phyloP scores from a whole-genome alignment of 768 basidiomycete genomes.

The Gymnopilus dilepis region DNA sequence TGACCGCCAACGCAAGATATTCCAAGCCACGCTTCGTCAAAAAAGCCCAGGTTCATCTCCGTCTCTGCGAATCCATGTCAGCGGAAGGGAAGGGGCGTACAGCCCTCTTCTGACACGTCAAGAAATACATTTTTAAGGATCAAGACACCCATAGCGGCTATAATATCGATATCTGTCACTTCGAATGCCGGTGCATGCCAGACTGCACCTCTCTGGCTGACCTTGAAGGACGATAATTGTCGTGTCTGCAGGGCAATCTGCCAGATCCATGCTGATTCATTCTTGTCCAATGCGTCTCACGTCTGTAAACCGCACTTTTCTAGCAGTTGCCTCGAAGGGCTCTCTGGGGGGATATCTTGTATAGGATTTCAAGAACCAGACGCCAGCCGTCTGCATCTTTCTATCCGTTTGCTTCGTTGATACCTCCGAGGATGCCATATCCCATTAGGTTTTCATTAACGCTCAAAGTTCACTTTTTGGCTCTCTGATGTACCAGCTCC shows the following conservation, averaged over 20 bases:
- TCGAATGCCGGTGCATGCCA: no score
- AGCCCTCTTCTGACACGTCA: constrained; percentile 18
- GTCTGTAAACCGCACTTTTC: background rate
- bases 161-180: no score
- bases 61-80: no score
- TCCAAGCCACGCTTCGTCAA: constrained; percentile 40
- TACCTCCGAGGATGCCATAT: constrained; percentile 7
- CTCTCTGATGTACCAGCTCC: background rate
- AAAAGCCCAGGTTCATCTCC: constrained; percentile 51
- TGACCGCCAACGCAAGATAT: background rate
- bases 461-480: constrained; percentile 7
- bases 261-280: no score
- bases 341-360: background rate
- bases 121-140: no score
- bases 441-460: constrained; percentile 11
- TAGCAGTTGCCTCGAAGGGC: background rate
- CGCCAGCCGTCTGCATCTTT: background rate
- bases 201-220: no score
- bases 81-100: constrained; percentile 26
- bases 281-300: background rate
- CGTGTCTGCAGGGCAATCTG: no score
- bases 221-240: no score
- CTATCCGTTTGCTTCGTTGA: constrained; percentile 11
- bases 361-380: background rate
- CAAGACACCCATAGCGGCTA: no score